Conservation (phyloP, 2,329 filamentous ascomycete genomes). For the Hysterium pulicare region DNA sequence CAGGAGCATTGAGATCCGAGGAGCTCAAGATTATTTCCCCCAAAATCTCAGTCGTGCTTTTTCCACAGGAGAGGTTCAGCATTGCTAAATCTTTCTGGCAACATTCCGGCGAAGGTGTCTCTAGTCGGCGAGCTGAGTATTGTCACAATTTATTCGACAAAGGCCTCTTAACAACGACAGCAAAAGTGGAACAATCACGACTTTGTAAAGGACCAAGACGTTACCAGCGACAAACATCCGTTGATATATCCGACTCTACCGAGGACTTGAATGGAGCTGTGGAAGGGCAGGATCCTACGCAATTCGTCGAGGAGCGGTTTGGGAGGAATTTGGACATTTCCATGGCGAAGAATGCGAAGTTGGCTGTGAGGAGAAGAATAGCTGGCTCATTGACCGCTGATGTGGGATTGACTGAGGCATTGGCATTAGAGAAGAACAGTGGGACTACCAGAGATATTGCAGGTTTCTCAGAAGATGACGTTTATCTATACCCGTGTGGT, state of each 20-base stretch:
- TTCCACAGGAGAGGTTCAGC: constrained; percentile 62
- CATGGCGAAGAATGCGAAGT: constrained; percentile 75
- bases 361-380: constrained; percentile 82
- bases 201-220: constrained; percentile 69
- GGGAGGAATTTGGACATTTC: constrained; percentile 83
- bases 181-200: constrained; percentile 35
- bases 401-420: constrained; percentile 60
- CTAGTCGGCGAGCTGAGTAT: constrained; percentile 87
- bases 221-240: constrained; percentile 65
- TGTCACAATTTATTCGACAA: constrained; percentile 73
- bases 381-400: constrained; percentile 77
- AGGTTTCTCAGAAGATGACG: constrained; percentile 76
- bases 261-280: constrained; percentile 20
- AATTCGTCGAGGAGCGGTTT: constrained; percentile 91
- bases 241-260: constrained; percentile 37
- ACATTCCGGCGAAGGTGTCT: constrained; percentile 88
- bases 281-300: constrained; percentile 63
- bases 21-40: constrained; percentile 44
- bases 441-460: constrained; percentile 45
- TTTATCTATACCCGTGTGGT: constrained; percentile 82
- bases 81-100: constrained; percentile 96
- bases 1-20: constrained; percentile 50
- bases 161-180: constrained; percentile 58
- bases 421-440: constrained; percentile 48
- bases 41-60: constrained; percentile 59